Evolutionary conservation across 345 rosid species (phyloP).

Genomic region (Syzygium aqueum): DNA sequence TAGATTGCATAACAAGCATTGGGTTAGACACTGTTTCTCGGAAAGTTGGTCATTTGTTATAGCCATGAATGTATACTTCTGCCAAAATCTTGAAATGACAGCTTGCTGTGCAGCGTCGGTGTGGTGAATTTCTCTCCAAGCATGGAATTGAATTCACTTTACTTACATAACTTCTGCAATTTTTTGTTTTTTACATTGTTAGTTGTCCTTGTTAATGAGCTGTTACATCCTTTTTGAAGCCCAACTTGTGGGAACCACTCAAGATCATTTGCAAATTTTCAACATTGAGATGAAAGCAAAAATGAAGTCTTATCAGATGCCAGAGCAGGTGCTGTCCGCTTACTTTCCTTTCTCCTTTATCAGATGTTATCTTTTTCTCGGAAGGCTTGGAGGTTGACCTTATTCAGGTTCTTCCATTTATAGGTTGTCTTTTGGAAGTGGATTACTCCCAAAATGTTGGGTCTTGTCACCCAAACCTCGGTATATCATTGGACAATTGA

Average conservation of each 20-base stretch:
- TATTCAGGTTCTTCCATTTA: conserved; percentile 1
- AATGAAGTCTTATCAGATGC: conserved; percentile 57
- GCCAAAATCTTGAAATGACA: background rate
- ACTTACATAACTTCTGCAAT: background rate
- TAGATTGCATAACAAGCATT: background rate
- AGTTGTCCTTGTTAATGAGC: background rate
- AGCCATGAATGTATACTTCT: background rate
- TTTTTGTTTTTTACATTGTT: background rate
- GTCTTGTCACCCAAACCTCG: conserved; percentile 72
- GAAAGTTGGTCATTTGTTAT: background rate
- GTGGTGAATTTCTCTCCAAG: background rate
- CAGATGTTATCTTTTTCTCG: background rate
- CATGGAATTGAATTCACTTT: background rate
- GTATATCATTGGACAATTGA: conserved; percentile 95
- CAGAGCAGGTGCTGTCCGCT: conserved; percentile 10
- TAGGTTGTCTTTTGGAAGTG: conserved; percentile 98
- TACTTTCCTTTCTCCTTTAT: background rate
- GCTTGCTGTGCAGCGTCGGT: background rate
- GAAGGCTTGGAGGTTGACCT: background rate
- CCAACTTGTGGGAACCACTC: conserved; percentile 89
- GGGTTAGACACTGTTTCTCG: background rate
- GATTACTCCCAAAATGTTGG: conserved; percentile 87
- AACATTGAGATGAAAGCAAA: conserved; percentile 96
- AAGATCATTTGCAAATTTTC: conserved; percentile 97
- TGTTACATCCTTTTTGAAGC: conserved; percentile 36